These are phyloP conservation scores for Beta macrorhiza DNA, from an alignment of 179 eudicot genomes.

Conservation along the genomic window DNA sequence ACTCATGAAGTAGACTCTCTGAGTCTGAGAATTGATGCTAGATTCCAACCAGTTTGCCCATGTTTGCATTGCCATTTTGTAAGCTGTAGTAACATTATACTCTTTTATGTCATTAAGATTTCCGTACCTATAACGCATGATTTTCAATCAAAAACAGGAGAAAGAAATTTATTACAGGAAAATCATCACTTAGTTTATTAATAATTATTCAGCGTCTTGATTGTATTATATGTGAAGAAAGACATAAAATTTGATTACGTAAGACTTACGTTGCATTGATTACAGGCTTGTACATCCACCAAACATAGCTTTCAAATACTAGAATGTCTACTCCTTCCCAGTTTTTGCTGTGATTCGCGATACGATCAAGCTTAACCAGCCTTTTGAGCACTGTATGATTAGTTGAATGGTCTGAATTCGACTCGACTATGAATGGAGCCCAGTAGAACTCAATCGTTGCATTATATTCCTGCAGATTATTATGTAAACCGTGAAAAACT, in stretches of 20 bases:
- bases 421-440: conserved; percentile 92
- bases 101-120: conserved; percentile 43
- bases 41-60: conserved; percentile 91
- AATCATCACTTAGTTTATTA: neutral
- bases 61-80: conserved; percentile 73
- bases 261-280: conserved; percentile 85
- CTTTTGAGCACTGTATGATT: conserved; percentile 75
- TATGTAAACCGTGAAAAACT: neutral
- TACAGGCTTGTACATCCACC: conserved; percentile 95
- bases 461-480: conserved; percentile 62
- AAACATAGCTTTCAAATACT: conserved; percentile 91
- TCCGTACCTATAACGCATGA: conserved; percentile 44
- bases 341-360: conserved; percentile 60
- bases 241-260: neutral
- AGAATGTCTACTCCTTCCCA: conserved; percentile 82
- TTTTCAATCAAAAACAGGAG: neutral
- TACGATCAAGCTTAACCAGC: conserved; percentile 69
- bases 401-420: conserved; percentile 84
- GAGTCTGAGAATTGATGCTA: conserved; percentile 57
- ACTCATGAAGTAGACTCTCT: conserved; percentile 80
- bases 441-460: conserved; percentile 91
- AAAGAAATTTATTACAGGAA: neutral
- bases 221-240: neutral
- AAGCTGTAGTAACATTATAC: conserved; percentile 77
- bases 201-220: neutral